A percentile compares a stretch with the other conserved stretches of the same genome.
Conservation (phyloP, 768 basidiomycete species). For the Polyporus arcularius region DNA sequence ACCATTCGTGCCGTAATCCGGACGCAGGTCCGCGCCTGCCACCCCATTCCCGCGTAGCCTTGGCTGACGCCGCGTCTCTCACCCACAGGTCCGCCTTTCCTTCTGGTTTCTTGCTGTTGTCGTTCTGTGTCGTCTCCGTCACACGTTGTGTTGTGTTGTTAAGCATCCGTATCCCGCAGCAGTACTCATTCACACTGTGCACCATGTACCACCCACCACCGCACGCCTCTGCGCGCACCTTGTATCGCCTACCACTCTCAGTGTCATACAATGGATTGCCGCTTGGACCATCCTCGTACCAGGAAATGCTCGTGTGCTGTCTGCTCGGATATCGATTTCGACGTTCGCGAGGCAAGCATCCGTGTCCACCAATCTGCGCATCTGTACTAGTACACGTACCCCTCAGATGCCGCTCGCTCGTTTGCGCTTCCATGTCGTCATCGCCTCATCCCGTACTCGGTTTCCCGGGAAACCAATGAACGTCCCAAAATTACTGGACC, state of each 20-base stretch:
- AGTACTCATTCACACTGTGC: conserved; percentile 24
- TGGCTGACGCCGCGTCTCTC: conserved; percentile 5
- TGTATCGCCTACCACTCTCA: conserved; percentile 13
- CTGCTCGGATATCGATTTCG: not conserved
- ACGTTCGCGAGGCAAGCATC: not conserved
- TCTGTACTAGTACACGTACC: not conserved
- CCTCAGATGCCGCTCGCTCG: no score
- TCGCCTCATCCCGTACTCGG: not conserved
- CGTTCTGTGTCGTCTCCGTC: conserved; percentile 13
- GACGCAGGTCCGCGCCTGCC: not conserved
- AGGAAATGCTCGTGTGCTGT: conserved; percentile 1
- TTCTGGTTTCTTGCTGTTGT: conserved; percentile 24
- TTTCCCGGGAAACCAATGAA: not conserved
- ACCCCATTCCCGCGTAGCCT: not conserved
- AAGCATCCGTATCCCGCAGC: conserved; percentile 26
- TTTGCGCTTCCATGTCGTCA: not conserved
- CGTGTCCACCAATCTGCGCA: not conserved
- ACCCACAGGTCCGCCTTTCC: conserved; percentile 7
- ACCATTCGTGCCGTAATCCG: no score
- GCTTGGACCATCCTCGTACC: conserved; percentile 13
- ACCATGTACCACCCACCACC: conserved; percentile 21
- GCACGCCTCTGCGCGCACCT: conserved; percentile 16
- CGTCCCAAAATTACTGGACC: not conserved
- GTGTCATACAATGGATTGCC: conserved; percentile 22
- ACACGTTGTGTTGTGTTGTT: conserved; percentile 22